These are phyloP conservation scores for Linnemannia hyalina DNA, from an alignment of 192 early-diverging fungal species.

Conservation along the genomic window DNA sequence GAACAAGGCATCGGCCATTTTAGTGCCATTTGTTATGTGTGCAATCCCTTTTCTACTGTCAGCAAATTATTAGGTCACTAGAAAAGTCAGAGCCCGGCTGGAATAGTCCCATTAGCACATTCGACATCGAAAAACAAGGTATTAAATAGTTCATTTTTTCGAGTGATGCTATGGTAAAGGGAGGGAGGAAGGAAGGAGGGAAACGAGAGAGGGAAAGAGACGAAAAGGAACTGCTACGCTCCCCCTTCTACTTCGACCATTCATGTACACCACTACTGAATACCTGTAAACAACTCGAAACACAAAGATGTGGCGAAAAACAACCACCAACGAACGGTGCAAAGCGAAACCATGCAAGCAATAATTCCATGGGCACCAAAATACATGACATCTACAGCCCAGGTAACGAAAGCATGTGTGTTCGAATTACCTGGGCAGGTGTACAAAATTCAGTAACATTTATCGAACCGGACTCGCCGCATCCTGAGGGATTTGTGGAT, in stretches of 20 bases:
- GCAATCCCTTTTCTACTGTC: not conserved
- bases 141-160: not conserved
- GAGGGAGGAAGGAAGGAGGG: not conserved
- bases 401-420: not conserved
- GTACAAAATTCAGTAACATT: not conserved
- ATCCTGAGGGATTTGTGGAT: not conserved
- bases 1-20: not conserved
- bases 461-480: not conserved
- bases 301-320: not conserved
- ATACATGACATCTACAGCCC: too few relatives aligned
- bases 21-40: not conserved
- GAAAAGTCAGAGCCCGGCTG: conserved; percentile 5
- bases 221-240: not conserved
- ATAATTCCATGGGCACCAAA: too few relatives aligned
- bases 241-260: not conserved
- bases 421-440: not conserved
- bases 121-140: not conserved
- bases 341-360: too few relatives aligned
- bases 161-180: not conserved
- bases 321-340: not conserved
- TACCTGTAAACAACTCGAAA: not conserved
- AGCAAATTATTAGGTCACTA: not conserved
- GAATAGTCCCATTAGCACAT: not conserved
- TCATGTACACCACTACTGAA: not conserved
- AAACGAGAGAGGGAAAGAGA: not conserved